Percentiles rank a stretch among this genome's conserved stretches.
Evolutionary conservation across 1,284 basidiomycete genomes (phyloP).

Genomic region (Irpex sp.): DNA sequence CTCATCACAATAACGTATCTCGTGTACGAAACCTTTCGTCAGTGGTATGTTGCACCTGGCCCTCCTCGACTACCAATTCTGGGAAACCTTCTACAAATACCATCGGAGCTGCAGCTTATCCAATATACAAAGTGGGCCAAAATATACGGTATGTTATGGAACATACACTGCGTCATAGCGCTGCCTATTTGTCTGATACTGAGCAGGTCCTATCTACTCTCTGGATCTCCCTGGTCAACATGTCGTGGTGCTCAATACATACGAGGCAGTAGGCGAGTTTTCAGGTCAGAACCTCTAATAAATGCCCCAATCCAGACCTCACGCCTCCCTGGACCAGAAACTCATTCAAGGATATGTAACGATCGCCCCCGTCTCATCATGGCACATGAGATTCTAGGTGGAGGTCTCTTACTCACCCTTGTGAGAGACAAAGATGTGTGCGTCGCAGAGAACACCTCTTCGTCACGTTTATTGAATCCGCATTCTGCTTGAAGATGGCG

Average conservation of each 20-base stretch:
- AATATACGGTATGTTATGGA: slow-evolving; percentile 12
- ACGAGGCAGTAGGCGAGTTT: background rate
- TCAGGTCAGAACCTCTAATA: background rate
- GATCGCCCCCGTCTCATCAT: slow-evolving; percentile 61
- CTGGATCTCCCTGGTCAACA: background rate
- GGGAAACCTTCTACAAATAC: background rate
- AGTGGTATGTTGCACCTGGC: background rate
- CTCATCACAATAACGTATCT: background rate
- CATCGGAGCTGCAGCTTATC: background rate
- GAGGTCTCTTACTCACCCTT: background rate
- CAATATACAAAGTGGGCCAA: background rate
- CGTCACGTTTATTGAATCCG: background rate
- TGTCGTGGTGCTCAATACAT: background rate
- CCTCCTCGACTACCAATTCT: background rate
- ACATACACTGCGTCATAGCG: slow-evolving; percentile 11
- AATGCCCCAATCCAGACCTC: background rate
- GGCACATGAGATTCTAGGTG: slow-evolving; percentile 37
- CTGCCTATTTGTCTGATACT: background rate
- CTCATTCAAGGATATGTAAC: slow-evolving; percentile 49
- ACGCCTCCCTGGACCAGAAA: too few species aligned
- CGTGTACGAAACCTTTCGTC: background rate
- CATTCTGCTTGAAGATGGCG: background rate
- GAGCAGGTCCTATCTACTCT: background rate
- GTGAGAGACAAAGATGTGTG: background rate
- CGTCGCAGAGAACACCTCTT: background rate